Base-by-base conservation (phyloP, 176 grass and related monocot genomes). In the Rhynchospora pubera region DNA sequence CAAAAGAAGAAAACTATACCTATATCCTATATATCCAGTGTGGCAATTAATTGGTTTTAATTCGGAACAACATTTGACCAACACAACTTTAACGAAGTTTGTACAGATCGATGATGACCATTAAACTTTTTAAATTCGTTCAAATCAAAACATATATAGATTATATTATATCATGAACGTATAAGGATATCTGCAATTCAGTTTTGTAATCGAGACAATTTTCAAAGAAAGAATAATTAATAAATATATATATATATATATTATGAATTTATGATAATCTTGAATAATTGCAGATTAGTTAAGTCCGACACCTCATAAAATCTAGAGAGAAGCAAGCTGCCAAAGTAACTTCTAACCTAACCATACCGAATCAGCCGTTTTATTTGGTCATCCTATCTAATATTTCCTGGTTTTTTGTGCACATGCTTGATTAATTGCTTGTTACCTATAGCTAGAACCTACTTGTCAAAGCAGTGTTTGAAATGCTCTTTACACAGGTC, bases 321-420 rank as follows among this genome's bases (percentile, higher is more conserved):
- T 71, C 47, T 73, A 73, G 44, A 16, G 13, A 73, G 9, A 73
- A 9, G 23, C 47, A 77, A 55, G 72, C 14, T 77, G n/a, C n/a
- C n/a, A 77, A 77, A 77, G 30, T 4, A 77, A 55, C 2, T 55
- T 77, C 46, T 56, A 77, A 77, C 72, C 72, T 77, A 77, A 32
- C 23, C 50, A 77, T 32, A 77, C 50, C 72, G 16, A 77, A 77
- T 30, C 72, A 77, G 51, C 24, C 10, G 13, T 77, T 77, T 18
- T 24, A 77, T 34, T 77, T 56, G 19, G 52, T 74, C 69, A 52
- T 26, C 46, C n/a, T 73, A 74, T 7, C 34, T 68, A 67, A 74
- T 74, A 74, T 26, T 74, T 74, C 46, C 9, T 74, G 70, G 70
- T 74, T 12, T 74, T 52, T 77, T 77, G 51, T 56, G 50, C 24